These are phyloP conservation scores for Barbarea vulgaris DNA, from an alignment of 345 rosid species.

Conservation along the genomic window DNA sequence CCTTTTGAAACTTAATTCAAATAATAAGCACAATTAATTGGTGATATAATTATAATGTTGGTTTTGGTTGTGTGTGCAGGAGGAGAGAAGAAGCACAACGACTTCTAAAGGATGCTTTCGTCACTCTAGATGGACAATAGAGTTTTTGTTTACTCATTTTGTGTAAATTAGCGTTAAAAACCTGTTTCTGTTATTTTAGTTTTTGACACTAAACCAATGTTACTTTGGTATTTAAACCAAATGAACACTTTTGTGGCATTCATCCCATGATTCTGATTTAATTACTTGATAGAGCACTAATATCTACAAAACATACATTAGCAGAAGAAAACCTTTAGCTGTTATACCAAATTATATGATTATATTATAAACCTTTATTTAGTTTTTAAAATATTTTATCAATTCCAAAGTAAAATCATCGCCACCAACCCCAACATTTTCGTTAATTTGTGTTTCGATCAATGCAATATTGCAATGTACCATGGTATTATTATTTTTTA, in stretches of 20 bases:
- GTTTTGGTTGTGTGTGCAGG: conserved; percentile 38
- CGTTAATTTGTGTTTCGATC: neutral
- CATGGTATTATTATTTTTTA: neutral
- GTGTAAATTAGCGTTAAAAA: no score
- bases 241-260: neutral
- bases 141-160: neutral
- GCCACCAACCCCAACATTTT: no score
- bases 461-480: neutral
- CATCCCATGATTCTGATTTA: no score
- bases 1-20: no score
- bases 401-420: neutral
- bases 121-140: conserved; percentile 61
- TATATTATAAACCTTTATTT: neutral
- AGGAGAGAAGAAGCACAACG: conserved; percentile 80
- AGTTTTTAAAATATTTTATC: neutral
- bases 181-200: no score
- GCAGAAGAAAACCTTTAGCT: neutral
- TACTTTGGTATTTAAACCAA: neutral
- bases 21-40: no score
- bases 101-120: conserved; percentile 69
- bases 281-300: neutral
- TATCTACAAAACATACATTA: no score
- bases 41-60: no score
- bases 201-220: no score
- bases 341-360: neutral